phyloP scores from a whole-genome alignment of 805 yeast genomes.

The Danielozyma ontarioensis region DNA sequence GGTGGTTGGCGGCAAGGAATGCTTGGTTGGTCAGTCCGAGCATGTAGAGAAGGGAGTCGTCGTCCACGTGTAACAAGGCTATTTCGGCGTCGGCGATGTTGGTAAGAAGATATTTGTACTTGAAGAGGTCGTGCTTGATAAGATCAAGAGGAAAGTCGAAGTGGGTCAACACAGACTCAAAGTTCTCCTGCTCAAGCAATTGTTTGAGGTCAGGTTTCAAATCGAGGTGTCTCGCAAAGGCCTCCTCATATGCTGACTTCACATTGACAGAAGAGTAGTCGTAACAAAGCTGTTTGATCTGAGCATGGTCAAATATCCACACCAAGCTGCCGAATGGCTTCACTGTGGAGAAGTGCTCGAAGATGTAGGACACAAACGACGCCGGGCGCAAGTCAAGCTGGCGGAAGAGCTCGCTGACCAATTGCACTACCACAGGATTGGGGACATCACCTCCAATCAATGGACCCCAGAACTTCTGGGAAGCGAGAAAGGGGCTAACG shows the following conservation, averaged over 20 bases:
- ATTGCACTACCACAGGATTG: neutral
- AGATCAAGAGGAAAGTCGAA: conserved; percentile 3
- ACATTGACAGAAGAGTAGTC: neutral
- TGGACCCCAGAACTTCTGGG: conserved; percentile 23
- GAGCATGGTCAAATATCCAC: neutral
- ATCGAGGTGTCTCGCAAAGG: conserved; percentile 2
- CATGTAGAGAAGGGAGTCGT: conserved; percentile 11
- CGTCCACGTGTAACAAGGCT: conserved; percentile 6
- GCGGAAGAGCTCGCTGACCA: neutral
- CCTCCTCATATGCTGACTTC: conserved; percentile 3
- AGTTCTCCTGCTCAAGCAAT: conserved; percentile 6
- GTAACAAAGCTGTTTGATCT: neutral
- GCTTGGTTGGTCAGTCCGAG: conserved; percentile 13
- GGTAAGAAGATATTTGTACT: conserved; percentile 1
- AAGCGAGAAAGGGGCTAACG: conserved; percentile 11
- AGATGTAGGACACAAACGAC: neutral
- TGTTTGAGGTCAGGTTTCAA: conserved; percentile 6
- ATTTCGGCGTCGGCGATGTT: conserved; percentile 5
- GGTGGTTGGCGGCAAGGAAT: conserved; percentile 4
- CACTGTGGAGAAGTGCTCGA: neutral
- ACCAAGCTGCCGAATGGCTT: too few species aligned
- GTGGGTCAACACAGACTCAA: conserved; percentile 3
- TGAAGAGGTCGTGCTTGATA: conserved; percentile 8
- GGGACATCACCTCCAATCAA: neutral
- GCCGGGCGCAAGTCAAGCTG: neutral